Conservation (phyloP, 352 stramenopile species). For the Aphanomyces invadans region DNA sequence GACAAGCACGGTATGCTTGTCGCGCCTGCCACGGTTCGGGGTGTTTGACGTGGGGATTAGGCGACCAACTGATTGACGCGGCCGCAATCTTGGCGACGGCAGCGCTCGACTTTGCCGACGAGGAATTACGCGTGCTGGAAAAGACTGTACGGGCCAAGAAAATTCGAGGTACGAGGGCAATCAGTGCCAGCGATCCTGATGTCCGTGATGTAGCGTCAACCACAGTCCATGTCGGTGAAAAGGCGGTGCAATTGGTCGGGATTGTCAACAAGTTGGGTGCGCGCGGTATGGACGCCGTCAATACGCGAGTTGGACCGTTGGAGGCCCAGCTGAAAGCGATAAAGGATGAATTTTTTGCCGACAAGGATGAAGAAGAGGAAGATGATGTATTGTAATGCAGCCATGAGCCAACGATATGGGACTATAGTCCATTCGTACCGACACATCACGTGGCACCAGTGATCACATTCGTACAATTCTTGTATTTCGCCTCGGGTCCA, state of each 20-base stretch:
- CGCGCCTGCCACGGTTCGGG: too few relatives aligned
- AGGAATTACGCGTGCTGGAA: constrained; percentile 67
- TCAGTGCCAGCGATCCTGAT: background rate
- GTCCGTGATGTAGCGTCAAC: constrained; percentile 31
- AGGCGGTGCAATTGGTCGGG: constrained; percentile 59
- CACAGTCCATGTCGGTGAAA: constrained; percentile 63
- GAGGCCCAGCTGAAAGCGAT: constrained; percentile 38
- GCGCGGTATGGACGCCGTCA: constrained; percentile 38
- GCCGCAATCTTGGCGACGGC: constrained; percentile 49
- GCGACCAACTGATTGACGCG: constrained; percentile 54
- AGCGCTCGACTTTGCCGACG: constrained; percentile 64
- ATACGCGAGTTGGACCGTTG: constrained; percentile 34
- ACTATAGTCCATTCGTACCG: background rate
- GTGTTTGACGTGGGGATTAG: constrained; percentile 19
- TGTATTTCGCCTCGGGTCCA: too few relatives aligned
- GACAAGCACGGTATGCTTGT: constrained; percentile 42
- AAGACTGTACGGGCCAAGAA: constrained; percentile 66
- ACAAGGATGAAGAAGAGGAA: constrained; percentile 76
- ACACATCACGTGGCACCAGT: too few relatives aligned
- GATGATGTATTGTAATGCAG: constrained; percentile 79
- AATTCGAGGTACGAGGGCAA: constrained; percentile 36
- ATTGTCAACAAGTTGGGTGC: constrained; percentile 82
- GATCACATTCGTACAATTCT: too few relatives aligned
- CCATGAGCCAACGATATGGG: background rate
- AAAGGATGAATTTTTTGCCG: constrained; percentile 53